Evolutionary conservation across 2,329 filamentous ascomycete genomes (phyloP).

Genomic region (Fusarium palustre): DNA sequence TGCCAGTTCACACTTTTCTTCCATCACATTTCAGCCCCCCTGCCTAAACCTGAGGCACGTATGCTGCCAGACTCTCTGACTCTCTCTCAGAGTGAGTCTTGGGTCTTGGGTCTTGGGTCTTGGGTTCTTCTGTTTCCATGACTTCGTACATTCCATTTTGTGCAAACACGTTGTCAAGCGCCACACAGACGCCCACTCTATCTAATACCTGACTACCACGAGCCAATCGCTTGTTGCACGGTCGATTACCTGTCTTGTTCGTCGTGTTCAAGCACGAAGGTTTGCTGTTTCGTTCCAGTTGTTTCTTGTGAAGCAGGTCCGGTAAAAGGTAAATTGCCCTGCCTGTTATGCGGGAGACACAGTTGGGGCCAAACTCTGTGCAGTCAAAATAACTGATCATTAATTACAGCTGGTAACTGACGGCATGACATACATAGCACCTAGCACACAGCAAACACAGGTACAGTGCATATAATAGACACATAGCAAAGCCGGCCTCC

Average conservation of each 20-base stretch:
- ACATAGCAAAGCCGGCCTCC: constrained; percentile 29
- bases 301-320: constrained; percentile 23
- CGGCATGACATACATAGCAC: neutral
- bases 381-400: neutral
- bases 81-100: neutral
- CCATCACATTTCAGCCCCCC: constrained; percentile 37
- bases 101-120: constrained; percentile 7
- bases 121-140: constrained; percentile 44
- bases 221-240: constrained; percentile 39
- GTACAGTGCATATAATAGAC: neutral
- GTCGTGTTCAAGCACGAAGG: constrained; percentile 36
- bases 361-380: constrained; percentile 42
- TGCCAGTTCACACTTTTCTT: constrained; percentile 44
- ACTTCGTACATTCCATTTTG: constrained; percentile 53
- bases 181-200: constrained; percentile 34
- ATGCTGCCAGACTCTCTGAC: constrained; percentile 27
- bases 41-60: constrained; percentile 31
- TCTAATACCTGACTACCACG: neutral
- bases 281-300: constrained; percentile 48
- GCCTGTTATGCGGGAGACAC: constrained; percentile 20
- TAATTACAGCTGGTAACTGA: constrained; percentile 1
- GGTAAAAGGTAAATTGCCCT: constrained; percentile 30
- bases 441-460: neutral
- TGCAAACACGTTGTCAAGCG: constrained; percentile 47
- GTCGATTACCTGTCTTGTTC: constrained; percentile 32